These are phyloP conservation scores for Aspergillus fructus DNA, from an alignment of 2,329 filamentous ascomycete species.

Conservation along the genomic window DNA sequence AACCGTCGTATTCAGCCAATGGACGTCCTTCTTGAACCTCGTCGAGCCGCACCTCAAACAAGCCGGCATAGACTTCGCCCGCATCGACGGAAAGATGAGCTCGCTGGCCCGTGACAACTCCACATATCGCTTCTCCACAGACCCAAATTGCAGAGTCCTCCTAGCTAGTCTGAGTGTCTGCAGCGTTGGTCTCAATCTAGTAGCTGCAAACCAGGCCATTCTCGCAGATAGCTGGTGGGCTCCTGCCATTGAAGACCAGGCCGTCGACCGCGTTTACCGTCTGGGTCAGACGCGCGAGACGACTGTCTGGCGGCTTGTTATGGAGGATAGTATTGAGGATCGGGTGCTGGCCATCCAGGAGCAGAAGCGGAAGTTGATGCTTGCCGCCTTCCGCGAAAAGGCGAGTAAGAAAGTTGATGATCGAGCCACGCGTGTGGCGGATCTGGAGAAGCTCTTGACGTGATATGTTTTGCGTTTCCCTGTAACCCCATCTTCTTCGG, in stretches of 20 bases:
- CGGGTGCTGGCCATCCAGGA: constrained; percentile 74
- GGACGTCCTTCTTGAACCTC: constrained; percentile 75
- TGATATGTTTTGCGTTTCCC: constrained; percentile 9
- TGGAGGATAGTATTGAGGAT: constrained; percentile 80
- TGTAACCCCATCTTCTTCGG: neutral
- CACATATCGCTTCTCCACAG: constrained; percentile 65
- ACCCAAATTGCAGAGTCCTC: constrained; percentile 69
- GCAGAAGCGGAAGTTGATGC: constrained; percentile 75
- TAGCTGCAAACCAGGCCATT: constrained; percentile 81
- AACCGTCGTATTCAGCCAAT: constrained; percentile 79
- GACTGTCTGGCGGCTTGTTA: constrained; percentile 76
- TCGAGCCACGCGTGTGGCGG: constrained; percentile 53
- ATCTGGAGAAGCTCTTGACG: constrained; percentile 41
- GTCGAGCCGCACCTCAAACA: constrained; percentile 67
- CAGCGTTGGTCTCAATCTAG: constrained; percentile 81
- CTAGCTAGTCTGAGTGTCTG: constrained; percentile 80
- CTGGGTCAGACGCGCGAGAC: constrained; percentile 78
- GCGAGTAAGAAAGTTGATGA: constrained; percentile 56
- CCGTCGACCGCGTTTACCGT: constrained; percentile 82
- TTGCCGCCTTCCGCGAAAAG: constrained; percentile 76
- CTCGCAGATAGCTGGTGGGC: constrained; percentile 89
- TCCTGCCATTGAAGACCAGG: constrained; percentile 88
- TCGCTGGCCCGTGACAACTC: constrained; percentile 69
- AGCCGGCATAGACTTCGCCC: constrained; percentile 62
- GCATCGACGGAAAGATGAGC: constrained; percentile 80